phyloP scores from a whole-genome alignment of 257 asterid species.

The Marsdenia floribunda region DNA sequence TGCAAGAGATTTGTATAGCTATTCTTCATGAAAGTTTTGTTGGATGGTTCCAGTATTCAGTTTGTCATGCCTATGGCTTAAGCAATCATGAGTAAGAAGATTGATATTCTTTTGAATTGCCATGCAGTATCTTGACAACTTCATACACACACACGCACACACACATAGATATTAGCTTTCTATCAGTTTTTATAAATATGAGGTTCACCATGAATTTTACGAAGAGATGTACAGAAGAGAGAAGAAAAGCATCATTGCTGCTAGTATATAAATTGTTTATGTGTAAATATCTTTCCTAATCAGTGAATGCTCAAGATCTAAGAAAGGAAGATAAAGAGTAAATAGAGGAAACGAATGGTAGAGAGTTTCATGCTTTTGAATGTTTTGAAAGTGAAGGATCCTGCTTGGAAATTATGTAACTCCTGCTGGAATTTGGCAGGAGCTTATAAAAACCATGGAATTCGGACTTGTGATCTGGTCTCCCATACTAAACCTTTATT shows the following conservation, averaged over 20 bases:
- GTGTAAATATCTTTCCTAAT: background rate
- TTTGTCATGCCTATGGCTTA: background rate
- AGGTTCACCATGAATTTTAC: background rate
- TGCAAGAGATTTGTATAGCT: slow-evolving; percentile 42
- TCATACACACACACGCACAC: background rate
- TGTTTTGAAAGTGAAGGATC: background rate
- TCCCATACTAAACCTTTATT: background rate
- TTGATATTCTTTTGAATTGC: background rate
- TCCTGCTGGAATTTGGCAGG: background rate
- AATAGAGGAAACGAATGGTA: background rate
- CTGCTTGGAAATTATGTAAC: background rate
- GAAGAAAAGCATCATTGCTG: background rate
- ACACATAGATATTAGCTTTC: slow-evolving; percentile 1
- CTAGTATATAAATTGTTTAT: background rate
- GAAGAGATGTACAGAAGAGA: background rate
- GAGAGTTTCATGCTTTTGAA: background rate
- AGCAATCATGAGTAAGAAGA: background rate
- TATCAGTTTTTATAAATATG: background rate
- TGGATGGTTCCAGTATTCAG: background rate
- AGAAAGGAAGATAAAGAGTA: background rate
- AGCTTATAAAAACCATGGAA: too few species aligned
- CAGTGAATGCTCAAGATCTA: background rate
- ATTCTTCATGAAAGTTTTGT: background rate
- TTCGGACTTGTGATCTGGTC: background rate
- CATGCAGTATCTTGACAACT: background rate